Base-by-base conservation (phyloP, 176 grass and related monocot genomes). In the Dactylis glomerata region DNA sequence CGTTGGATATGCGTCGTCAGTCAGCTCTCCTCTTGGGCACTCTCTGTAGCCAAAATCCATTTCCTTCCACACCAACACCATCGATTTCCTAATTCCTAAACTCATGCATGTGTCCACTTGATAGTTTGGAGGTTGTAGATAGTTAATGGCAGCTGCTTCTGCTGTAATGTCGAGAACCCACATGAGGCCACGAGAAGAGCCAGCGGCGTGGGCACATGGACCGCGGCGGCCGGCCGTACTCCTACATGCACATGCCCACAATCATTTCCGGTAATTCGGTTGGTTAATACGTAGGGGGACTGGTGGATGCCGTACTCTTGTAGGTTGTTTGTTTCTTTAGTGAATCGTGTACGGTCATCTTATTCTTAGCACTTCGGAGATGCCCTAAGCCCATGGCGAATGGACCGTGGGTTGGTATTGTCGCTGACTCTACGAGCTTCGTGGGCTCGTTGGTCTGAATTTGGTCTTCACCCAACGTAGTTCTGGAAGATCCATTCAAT, bases 121-220 rank as follows among this genome's bases (percentile, higher is more conserved):
- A 19, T 1, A 45, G 3, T 59, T 12, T n/a, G 23, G 42, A 56
- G 76, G 15, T 46, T 16, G 76, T 3, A 63, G 37, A 62, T 78
- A 19, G 19, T 62, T 16, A 77, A 38, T 38, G 36, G 8, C 14
- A 28, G 15, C 14, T 5, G 15, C 14, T 5, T 58, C 27, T 36
- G 37, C 64, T 56, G 37, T 62, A 52, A 86, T 80, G 63, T 45
- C 6, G 9, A 59, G 61, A 78, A 82, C 40, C 31, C 73, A 78
- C 80, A 63, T 83, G 86, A 33, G 81, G 66, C 73, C 80, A 88
- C 54, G 73, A 88, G 85, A 83, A 70, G 57, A 50, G 86, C 73
- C 73, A 78, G 73, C 86, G 38, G 20, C 40, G 38, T 77, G 72
- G 62, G 63, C 86, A 79, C 86, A 88, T 88, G 86, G 28, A 69